Percentiles rank a stretch among this genome's conserved stretches.
phyloP scores from a whole-genome alignment of 2,329 filamentous ascomycete genomes.

The Cladobotryum protrusum region DNA sequence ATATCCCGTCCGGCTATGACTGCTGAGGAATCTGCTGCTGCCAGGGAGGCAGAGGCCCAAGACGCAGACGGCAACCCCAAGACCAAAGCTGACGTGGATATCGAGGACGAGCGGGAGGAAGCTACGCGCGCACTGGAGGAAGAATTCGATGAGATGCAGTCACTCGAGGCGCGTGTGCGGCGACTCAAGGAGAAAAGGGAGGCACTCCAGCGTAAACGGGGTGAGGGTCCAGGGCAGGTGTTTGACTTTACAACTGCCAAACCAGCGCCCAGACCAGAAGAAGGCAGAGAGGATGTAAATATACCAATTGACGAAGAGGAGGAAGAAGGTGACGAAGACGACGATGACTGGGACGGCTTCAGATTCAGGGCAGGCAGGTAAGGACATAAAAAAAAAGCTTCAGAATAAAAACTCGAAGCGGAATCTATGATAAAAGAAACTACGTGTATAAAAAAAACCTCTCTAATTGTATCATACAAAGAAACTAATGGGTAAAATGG shows the following conservation, averaged over 20 bases:
- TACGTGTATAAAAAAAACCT: background rate
- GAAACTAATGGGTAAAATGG: background rate
- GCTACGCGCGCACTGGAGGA: slow-evolving; percentile 65
- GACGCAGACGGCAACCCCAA: slow-evolving; percentile 38
- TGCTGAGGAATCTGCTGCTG: slow-evolving; percentile 54
- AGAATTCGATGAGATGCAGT: slow-evolving; percentile 79
- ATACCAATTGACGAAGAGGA: slow-evolving; percentile 43
- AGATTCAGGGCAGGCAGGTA: slow-evolving; percentile 32
- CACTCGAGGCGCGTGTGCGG: slow-evolving; percentile 65
- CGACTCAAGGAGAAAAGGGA: slow-evolving; percentile 66
- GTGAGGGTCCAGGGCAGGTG: slow-evolving; percentile 24
- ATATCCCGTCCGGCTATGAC: slow-evolving; percentile 66
- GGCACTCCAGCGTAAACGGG: slow-evolving; percentile 42
- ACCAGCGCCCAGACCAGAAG: slow-evolving; percentile 15
- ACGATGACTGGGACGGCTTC: slow-evolving; percentile 56
- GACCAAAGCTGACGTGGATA: slow-evolving; percentile 46
- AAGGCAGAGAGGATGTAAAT: slow-evolving; percentile 25
- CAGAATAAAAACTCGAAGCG: background rate
- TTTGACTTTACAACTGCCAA: slow-evolving; percentile 14
- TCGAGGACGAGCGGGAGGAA: slow-evolving; percentile 68
- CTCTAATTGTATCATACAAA: background rate
- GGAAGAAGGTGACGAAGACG: slow-evolving; percentile 43
- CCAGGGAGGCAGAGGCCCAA: slow-evolving; percentile 45
- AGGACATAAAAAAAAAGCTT: background rate
- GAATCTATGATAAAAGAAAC: background rate